Base-by-base conservation (phyloP, 495 filamentous ascomycete genomes). In the Lepraria neglecta region DNA sequence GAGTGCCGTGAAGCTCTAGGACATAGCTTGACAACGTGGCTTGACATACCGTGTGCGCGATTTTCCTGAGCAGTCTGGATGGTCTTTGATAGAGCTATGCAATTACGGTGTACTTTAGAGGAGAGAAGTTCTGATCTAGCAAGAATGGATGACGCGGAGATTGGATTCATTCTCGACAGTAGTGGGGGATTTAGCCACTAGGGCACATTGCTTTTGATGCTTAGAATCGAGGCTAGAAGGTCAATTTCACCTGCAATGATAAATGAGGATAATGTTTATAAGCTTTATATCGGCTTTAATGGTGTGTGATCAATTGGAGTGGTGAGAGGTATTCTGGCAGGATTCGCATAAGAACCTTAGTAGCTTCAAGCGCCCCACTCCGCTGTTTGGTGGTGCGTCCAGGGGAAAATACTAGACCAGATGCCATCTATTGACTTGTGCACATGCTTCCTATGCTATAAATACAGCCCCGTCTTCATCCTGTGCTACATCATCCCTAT, bases 81-180 rank as follows among this genome's bases (percentile, higher is more conserved):
- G 46, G 31, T 19, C 6, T 33, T 51, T 42, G 48, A 14, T 44
- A 62, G 31, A 5, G 48, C 55, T 12, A 46, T 38, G 54, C 64
- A 65, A 51, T 30, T 53, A 19, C 61, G 56, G 19, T 65, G 64
- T 33, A 65, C 40, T 50, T 47, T 48, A 1, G 55, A 44, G 28
- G 59, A 27, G 38, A 65, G 64, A n/a, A 59, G 2, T 19, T 61
- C 52, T 44, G 59, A 56, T 62, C 46, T 65, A 17, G 28, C 27
- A n/a, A 60, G 27, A 46, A 62, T 48, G n/a, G 53, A 65, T 62
- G 63, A 65, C 17, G 54, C 51, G 30, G 59, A 62, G 21, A 62
- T 43, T 40, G 63, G 31, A 44, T 53, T 43, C 59, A 60, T 60
- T 40, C 35, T 65, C 24, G 6, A 10, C 40, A 12, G 48, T 54